Evolutionary conservation across 2,329 filamentous ascomycete species (phyloP).

Genomic region (Mollisiaceae sp.): DNA sequence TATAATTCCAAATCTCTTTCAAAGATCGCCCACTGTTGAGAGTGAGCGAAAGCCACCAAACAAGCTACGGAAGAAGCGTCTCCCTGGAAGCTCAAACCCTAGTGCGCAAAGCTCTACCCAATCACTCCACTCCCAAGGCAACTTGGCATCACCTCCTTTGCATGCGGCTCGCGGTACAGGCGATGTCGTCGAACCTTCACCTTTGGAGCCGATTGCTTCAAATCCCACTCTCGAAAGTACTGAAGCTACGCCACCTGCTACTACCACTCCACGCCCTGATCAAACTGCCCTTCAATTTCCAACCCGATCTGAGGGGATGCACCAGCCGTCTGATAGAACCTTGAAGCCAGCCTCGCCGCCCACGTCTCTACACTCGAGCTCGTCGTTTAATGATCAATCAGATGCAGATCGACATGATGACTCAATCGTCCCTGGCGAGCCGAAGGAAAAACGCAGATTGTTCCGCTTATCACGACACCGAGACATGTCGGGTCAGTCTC

Average conservation of each 20-base stretch:
- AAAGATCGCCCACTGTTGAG: conserved; percentile 67
- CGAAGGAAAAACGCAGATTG: conserved; percentile 72
- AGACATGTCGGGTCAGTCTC: conserved; percentile 52
- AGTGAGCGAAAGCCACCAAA: conserved; percentile 78
- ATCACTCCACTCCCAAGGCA: conserved; percentile 62
- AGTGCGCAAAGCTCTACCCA: conserved; percentile 91
- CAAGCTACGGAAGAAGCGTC: conserved; percentile 84
- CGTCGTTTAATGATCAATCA: conserved; percentile 78
- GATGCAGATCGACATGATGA: conserved; percentile 79
- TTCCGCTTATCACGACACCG: conserved; percentile 74
- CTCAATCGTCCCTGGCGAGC: conserved; percentile 54
- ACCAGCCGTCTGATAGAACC: conserved; percentile 41
- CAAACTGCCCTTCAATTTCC: conserved; percentile 27
- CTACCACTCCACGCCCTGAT: conserved; percentile 36
- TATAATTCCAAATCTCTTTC: conserved; percentile 72
- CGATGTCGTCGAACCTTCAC: conserved; percentile 37
- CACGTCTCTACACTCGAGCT: conserved; percentile 70
- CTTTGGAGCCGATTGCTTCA: conserved; percentile 37
- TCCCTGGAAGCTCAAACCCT: conserved; percentile 76
- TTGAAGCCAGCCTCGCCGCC: conserved; percentile 75
- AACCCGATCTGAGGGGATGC: conserved; percentile 31
- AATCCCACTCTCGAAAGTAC: conserved; percentile 31
- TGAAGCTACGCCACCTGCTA: conserved; percentile 34
- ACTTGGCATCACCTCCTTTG: conserved; percentile 38
- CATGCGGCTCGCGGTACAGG: conserved; percentile 42